Evolutionary conservation across 1,284 basidiomycete species (phyloP).

Genomic region (Ceratobasidium sp.): DNA sequence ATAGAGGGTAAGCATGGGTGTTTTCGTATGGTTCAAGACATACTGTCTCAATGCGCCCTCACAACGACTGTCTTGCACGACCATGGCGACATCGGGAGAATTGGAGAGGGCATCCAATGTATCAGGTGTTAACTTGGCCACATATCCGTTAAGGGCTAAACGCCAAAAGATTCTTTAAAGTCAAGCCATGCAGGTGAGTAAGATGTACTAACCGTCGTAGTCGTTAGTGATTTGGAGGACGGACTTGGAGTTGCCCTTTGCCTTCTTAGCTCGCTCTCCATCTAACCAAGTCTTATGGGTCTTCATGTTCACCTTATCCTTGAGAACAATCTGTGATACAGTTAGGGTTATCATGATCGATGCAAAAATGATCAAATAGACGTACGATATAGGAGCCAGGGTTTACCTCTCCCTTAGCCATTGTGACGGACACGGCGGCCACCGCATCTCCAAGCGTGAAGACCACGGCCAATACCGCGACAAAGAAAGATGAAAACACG

Average conservation of each 20-base stretch:
- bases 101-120: slow-evolving; percentile 26
- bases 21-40: not conserved
- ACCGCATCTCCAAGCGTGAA: not conserved
- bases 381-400: slow-evolving; percentile 31
- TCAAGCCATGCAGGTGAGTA: no score
- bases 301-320: slow-evolving; percentile 6
- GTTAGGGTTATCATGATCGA: not conserved
- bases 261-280: not conserved
- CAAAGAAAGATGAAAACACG: slow-evolving; percentile 10
- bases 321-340: slow-evolving; percentile 19
- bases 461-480: not conserved
- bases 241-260: slow-evolving; percentile 14
- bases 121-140: slow-evolving; percentile 40
- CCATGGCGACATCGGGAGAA: slow-evolving; percentile 42
- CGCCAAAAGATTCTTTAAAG: not conserved
- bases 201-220: slow-evolving; percentile 16
- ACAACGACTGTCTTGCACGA: slow-evolving; percentile 36
- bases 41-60: slow-evolving; percentile 15
- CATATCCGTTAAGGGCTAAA: slow-evolving; percentile 42
- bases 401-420: not conserved
- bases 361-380: not conserved
- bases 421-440: not conserved
- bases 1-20: not conserved
- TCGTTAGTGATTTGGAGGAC: slow-evolving; percentile 5
- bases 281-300: slow-evolving; percentile 31